Evolutionary conservation across 2,329 filamentous ascomycete species (phyloP), one percentile per base, ranked within the genome.

Genomic region (Clarireedia sp.): DNA sequence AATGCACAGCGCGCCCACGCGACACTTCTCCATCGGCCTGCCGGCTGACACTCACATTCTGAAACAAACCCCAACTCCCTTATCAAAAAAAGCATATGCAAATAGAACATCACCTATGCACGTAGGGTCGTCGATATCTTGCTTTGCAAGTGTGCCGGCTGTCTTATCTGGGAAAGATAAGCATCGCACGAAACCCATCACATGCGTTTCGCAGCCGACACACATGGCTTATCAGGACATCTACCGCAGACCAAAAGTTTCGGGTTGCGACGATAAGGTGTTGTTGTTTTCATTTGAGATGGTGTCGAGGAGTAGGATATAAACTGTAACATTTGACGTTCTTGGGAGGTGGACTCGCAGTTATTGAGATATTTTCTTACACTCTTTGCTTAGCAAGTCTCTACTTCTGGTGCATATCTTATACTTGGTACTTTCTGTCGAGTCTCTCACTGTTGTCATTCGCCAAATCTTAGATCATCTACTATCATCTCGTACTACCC

Each of bases 191-290:
- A 19, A 40, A 44, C 7, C 41, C 9, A 49, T 54, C 51, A 54
- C 51, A 54, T 54, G 51, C 37, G 45, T n/a, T 54, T 43, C 21
- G 23, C 51, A 54, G 45, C 51, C 38, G 51, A 54, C 51, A 16
- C 48, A 17, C 24, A 49, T 26, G 17, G 45, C 51, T 54, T 54
- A 54, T 54, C 51, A 23, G 19, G 26, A 14, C 19, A 14, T 21
- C 7, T 10, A 45, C 51, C 21, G 33, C 51, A 48, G 29, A 49
- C 51, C n/a, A 49, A 7, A 21, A 17, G 10, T 10, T 19, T 43
- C 6, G 41, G 1, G 21, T 45, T 10, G 21, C 6, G 10, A 21
- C 21, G 19, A 19, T 45, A 45, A 24, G n/a, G 21, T 17, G 19
- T 41, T 17, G 8, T 41, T 33, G 10, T 33, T 14, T 12, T 9